These are phyloP conservation scores for Hypholoma sublateritium DNA, from an alignment of 768 basidiomycete genomes.

Conservation along the genomic window DNA sequence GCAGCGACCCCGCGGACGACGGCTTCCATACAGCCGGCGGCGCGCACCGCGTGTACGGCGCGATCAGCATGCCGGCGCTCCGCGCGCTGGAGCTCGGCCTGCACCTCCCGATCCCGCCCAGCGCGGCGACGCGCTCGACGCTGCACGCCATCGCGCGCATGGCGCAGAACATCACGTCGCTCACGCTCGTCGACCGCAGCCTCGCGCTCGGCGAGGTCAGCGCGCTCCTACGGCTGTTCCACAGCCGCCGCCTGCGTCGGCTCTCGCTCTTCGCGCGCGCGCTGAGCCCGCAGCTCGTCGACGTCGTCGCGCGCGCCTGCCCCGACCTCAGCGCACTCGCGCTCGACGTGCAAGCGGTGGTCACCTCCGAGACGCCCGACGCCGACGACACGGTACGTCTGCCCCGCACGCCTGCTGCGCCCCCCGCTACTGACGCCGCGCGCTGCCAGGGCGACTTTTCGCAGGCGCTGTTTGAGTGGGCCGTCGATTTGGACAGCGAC, in stretches of 20 bases:
- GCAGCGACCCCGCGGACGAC: conserved; percentile 11
- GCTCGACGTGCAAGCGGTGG: conserved; percentile 18
- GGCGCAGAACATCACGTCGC: conserved; percentile 17
- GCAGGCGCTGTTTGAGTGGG: conserved; percentile 16
- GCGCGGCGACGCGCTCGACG: conserved; percentile 3
- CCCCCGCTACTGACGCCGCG: not conserved
- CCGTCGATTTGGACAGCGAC: conserved; percentile 18
- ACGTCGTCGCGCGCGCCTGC: conserved; percentile 20
- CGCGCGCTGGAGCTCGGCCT: conserved; percentile 17
- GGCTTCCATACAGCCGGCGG: conserved; percentile 13
- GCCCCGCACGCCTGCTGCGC: not conserved
- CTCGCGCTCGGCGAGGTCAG: conserved; percentile 19
- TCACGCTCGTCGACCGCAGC: conserved; percentile 19
- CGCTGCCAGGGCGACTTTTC: conserved; percentile 18
- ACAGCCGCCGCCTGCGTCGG: conserved; percentile 15
- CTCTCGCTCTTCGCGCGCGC: conserved; percentile 20
- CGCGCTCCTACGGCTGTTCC: conserved; percentile 17
- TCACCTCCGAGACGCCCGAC: conserved; percentile 8
- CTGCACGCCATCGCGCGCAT: conserved; percentile 10
- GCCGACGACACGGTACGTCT: conserved; percentile 1
- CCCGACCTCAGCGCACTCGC: conserved; percentile 20
- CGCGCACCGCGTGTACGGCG: conserved; percentile 13
- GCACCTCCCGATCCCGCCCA: conserved; percentile 12
- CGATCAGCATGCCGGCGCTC: conserved; percentile 15
- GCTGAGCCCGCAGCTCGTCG: conserved; percentile 23